Evolutionary conservation across 331 rosid genomes (phyloP), one percentile per base, ranked within the genome.

Genomic region (Erythrophleum ivorense): DNA sequence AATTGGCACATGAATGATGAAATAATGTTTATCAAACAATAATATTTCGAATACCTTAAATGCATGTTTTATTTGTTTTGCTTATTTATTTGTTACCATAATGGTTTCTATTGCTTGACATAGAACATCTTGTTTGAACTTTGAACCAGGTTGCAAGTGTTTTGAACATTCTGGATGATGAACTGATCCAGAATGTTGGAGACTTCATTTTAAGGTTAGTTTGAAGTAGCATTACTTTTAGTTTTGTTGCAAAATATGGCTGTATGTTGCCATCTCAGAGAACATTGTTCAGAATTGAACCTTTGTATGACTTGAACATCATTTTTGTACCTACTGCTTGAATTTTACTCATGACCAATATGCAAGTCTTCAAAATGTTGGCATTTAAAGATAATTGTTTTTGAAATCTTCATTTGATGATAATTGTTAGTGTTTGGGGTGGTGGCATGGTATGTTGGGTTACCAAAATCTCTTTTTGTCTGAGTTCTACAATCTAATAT

Each of bases 121-220:
- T 33, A 9, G 8, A 60, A 38, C 64, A 81, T 85, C 71, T 86
- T 63, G 54, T 78, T 70, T 54, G 81, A 68, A 54, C 31, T 78
- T 70, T 59, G 81, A 68, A 54, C 31, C 92, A 93, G 99, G 97
- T 88, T 76, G 98, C 98, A 55, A 95, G 99, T 87, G 78, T 95
- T 82, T 78, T 93, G 91, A 91, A 93, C 86, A 89, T 93, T 83
- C 88, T 95, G 91, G 93, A 95, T 82, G 88, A 87, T 63, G 93
- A 93, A 50, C 88, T 95, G 82, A 83, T 89, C 85, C 88, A 77
- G 60, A 91, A 90, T 85, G 97, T 89, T 77, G 98, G 98, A 81
- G 89, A 85, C 76, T 95, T 85, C 91, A 91, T 95, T 59, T 50
- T 81, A 83, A 95, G 99, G 99, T 95, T 76, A 79, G 94, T 88